Base-by-base conservation (phyloP, 2,329 filamentous ascomycete species). In the Xylariales sp. region DNA sequence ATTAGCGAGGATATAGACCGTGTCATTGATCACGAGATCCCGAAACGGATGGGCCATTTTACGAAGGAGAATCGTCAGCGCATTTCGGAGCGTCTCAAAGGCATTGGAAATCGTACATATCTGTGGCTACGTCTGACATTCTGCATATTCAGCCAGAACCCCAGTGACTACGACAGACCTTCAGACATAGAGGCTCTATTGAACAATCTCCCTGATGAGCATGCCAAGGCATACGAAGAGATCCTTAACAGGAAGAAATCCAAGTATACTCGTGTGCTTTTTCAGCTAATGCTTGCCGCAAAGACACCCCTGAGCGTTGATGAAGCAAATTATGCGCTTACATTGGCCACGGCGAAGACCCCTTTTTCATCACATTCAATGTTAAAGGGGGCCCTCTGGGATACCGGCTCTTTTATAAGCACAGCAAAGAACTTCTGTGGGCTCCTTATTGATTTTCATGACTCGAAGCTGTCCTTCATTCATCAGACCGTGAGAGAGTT, bases 401-500 rank as follows among this genome's bases (percentile, higher is more conserved):
- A 14, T 1, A 34, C 5, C 3, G 7, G 43, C n/a, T 5, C 5
- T n/a, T 64, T 64, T 54, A 39, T 54, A 28, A 59, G 39, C 14
- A 43, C 2, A 1, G 62, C 36, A 23, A 46, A 48, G 18, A 64
- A 54, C 54, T 45, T 54, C 8, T 64, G 62, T 48, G 62, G 62
- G 14, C 62, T 64, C 10, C 41, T 64, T 18, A 6, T 64, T 5
- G 30, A 48, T 48, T 14, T 64, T 14, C 28, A 64, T 14, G 62
- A 59, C 39, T 59, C 55, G 30, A 48, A 59, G 39, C 48, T 64
- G 39, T 59, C 48, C 1, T 64, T 64, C 36, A 64, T 64, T 36
- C 62, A 64, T 28, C 54, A 64, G 28, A 64, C 62, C 3, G 62
- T 45, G 16, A 58, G 55, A n/a, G 62, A 64, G 18, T 63, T 56